phyloP scores from a whole-genome alignment of 768 basidiomycete species.

The Cyathus striatus region DNA sequence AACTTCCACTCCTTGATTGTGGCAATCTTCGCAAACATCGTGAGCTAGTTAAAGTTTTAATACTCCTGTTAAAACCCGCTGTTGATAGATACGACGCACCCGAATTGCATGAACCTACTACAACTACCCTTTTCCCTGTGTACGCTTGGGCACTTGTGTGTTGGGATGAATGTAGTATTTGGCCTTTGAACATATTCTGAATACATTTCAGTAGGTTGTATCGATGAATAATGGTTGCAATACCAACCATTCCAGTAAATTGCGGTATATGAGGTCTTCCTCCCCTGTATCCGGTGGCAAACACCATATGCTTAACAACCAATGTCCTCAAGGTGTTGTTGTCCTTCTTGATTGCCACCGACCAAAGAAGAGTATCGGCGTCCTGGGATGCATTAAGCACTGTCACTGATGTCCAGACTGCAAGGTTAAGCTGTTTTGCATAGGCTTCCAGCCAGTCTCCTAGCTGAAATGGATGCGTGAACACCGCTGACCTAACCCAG shows the following conservation, averaged over 20 bases:
- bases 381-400: not conserved
- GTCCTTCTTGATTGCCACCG: not conserved
- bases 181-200: constrained; percentile 8
- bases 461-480: too few relatives aligned
- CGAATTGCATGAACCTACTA: not conserved
- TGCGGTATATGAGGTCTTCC: constrained; percentile 38
- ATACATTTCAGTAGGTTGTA: too few relatives aligned
- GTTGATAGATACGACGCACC: not conserved
- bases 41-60: not conserved
- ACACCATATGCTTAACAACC: constrained; percentile 45
- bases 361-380: not conserved
- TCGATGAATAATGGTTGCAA: too few relatives aligned
- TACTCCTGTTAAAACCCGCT: not conserved
- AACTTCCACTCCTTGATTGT: not conserved
- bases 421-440: constrained; percentile 33
- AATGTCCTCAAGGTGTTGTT: not conserved
- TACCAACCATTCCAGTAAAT: constrained; percentile 34
- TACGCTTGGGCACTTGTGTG: not conserved
- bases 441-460: constrained; percentile 28
- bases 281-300: constrained; percentile 51
- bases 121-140: not conserved
- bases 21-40: not conserved
- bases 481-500: too few relatives aligned
- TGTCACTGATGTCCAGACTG: constrained; percentile 8
- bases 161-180: not conserved